A percentile compares a stretch with the other conserved stretches of the same genome.
Conservation (phyloP, 2,329 filamentous ascomycete species). For the Grosmannia clavigera region DNA sequence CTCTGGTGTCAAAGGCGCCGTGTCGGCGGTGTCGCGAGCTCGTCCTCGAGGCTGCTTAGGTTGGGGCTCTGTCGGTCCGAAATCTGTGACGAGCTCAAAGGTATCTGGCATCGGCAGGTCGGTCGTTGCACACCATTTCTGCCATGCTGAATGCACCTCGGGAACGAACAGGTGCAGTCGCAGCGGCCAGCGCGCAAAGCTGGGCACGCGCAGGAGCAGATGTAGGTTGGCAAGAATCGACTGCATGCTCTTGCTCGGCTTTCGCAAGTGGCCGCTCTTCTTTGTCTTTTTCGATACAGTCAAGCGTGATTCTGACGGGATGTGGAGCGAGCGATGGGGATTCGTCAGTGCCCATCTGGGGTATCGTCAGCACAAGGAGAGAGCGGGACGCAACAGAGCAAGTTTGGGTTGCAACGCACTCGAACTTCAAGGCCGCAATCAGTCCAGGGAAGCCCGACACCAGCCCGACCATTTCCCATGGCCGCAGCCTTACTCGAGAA, state of each 20-base stretch:
- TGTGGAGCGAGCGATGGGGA: conserved; percentile 67
- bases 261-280: conserved; percentile 39
- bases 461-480: conserved; percentile 84
- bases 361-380: background rate
- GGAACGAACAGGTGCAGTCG: conserved; percentile 63
- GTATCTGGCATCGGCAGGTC: conserved; percentile 32
- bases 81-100: conserved; percentile 46
- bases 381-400: background rate
- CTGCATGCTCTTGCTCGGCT: conserved; percentile 47
- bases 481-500: conserved; percentile 51
- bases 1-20: no score
- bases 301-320: conserved; percentile 51
- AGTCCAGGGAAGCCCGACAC: conserved; percentile 83
- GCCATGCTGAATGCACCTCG: conserved; percentile 61
- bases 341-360: conserved; percentile 84
- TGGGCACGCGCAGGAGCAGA: conserved; percentile 63
- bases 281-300: conserved; percentile 38
- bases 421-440: conserved; percentile 83
- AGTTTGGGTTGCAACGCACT: conserved; percentile 39
- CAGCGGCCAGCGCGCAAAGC: conserved; percentile 76
- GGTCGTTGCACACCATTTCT: conserved; percentile 38
- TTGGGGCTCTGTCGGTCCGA: conserved; percentile 18
- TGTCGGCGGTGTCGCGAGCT: background rate
- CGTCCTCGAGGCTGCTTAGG: conserved; percentile 3
- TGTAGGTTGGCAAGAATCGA: conserved; percentile 72